These are phyloP conservation scores for Penicillium crustosum DNA, from an alignment of 2,329 filamentous ascomycete species.

Conservation along the genomic window DNA sequence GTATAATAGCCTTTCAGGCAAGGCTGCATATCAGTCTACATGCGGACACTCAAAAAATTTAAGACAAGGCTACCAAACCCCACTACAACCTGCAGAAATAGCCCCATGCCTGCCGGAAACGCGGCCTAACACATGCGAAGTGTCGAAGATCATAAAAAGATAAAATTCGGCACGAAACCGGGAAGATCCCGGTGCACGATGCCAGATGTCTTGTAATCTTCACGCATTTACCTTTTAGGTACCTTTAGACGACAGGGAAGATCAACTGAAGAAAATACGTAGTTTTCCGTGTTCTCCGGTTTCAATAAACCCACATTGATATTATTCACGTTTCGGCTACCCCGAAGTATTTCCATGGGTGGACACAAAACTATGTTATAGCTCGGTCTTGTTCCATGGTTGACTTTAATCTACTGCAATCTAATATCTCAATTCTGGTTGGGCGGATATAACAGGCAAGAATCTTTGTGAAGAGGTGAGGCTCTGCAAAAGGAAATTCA, in stretches of 20 bases:
- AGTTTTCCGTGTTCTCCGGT: conserved; percentile 7
- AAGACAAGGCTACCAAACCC: conserved; percentile 2
- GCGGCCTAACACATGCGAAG: not conserved
- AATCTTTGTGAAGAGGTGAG: not conserved
- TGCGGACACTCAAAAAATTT: not conserved
- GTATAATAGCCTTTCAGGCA: not conserved
- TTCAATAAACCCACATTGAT: not conserved
- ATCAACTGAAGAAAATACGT: not conserved
- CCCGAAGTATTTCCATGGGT: not conserved
- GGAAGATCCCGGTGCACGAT: not conserved
- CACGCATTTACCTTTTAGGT: not conserved
- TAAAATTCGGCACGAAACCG: not conserved
- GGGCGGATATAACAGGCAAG: not conserved
- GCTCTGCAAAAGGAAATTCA: conserved; percentile 1
- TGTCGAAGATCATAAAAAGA: not conserved
- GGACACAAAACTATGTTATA: not conserved
- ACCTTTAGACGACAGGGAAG: not conserved
- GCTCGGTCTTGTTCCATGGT: not conserved
- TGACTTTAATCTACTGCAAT: not conserved
- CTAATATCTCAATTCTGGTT: not conserved
- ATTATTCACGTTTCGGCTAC: conserved; percentile 2
- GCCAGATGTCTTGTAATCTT: not conserved
- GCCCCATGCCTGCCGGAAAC: not conserved
- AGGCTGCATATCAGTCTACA: not conserved
- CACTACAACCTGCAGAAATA: not conserved